Base-by-base conservation (phyloP, 202 grass and related monocot species). In the Carex arenaria region DNA sequence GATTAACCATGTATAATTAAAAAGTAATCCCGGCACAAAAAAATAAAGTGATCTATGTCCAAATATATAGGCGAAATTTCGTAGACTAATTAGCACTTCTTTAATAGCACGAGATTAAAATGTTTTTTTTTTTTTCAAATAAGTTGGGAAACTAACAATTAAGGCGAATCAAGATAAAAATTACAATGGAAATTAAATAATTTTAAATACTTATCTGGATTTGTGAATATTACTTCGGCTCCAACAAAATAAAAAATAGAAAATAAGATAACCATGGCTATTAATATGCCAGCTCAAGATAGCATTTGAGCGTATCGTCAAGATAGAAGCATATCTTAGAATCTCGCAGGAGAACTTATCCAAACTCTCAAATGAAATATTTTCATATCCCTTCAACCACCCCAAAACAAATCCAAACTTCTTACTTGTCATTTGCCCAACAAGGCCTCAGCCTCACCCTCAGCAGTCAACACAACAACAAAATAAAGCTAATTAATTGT, bases 241-340 rank as follows among this genome's bases (percentile, higher is more conserved):
- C 40, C 40, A 47, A 11, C 36, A 49, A 72, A 71, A 49, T 2
- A 67, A 47, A 47, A 47, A 72, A 23, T 47, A 49, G 8, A 20
- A 47, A 49, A 2, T 20, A 49, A 72, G n/a, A 2, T 9, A 72
- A 49, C 10, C 42, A 71, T 66, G 67, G 18, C 67, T 42, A 71
- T 26, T 17, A 53, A 74, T 32, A 55, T 31, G 23, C 22, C 49
- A 75, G 14, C 49, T 75, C 14, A 0, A n/a, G 22, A 34, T 59
- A 59, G 53, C 19, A 59, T 77, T 32, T 36, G 28, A 36, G 52
- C 14, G 13, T 14, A 77, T 5, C 15, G 11, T 53, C 73, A 57
- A 77, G 26, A 77, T 57, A 31, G 73, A 2, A 23, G 57, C 51
- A 75, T 54, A 75, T 57, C 72, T 76, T 17, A 76, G 49, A 76